Evolutionary conservation across 2,329 filamentous ascomycete genomes (phyloP).

Genomic region (Hypoxylon sp.): DNA sequence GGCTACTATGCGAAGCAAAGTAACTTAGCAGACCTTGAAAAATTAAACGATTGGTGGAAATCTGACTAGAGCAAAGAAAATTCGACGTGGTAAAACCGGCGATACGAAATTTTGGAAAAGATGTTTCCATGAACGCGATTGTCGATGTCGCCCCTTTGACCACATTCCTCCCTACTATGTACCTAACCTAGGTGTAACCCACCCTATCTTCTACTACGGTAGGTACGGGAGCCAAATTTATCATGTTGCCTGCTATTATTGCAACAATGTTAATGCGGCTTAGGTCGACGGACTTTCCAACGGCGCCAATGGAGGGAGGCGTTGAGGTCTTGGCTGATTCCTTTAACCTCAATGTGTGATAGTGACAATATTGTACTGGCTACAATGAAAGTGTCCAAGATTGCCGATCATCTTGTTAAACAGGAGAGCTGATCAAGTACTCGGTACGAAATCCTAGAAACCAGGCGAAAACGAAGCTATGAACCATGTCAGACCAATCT

Average conservation of each 20-base stretch:
- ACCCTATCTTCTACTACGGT: background rate
- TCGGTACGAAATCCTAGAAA: conserved; percentile 17
- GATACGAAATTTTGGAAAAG: conserved; percentile 17
- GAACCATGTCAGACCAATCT: conserved; percentile 14
- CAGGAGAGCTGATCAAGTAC: conserved; percentile 20
- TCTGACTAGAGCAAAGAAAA: conserved; percentile 8
- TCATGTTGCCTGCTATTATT: conserved; percentile 13
- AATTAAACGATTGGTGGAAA: background rate
- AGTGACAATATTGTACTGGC: conserved; percentile 24
- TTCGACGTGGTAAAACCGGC: conserved; percentile 18
- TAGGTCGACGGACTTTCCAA: conserved; percentile 4
- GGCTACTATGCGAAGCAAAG: conserved; percentile 1
- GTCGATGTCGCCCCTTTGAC: conserved; percentile 22
- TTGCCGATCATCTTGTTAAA: conserved; percentile 12
- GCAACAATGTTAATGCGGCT: conserved; percentile 18
- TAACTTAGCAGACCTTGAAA: background rate
- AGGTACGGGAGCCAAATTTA: conserved; percentile 14
- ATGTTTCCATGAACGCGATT: conserved; percentile 29
- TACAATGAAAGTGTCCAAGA: conserved; percentile 15
- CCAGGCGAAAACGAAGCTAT: background rate
- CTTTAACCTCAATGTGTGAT: conserved; percentile 20
- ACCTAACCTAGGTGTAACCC: conserved; percentile 7
- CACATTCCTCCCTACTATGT: conserved; percentile 11
- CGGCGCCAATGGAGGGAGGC: conserved; percentile 28
- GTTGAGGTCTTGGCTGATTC: conserved; percentile 29